These are phyloP conservation scores for Saxophila tyrrhenica DNA, from an alignment of 495 filamentous ascomycete species.

Conservation along the genomic window DNA sequence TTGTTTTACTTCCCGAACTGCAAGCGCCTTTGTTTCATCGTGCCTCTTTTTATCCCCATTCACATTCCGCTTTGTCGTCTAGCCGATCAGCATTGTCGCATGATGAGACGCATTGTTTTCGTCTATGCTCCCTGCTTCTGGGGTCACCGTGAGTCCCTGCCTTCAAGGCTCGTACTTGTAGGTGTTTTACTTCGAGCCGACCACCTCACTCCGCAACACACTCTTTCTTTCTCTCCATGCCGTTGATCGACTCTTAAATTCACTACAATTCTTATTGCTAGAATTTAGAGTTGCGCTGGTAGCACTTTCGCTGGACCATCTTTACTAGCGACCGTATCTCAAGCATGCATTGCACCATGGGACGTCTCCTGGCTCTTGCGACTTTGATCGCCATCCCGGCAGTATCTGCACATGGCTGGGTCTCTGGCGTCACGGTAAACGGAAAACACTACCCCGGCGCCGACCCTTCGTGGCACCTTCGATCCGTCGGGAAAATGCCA, in stretches of 20 bases:
- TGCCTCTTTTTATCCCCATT: background rate
- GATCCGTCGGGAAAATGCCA: background rate
- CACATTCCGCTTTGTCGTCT: background rate
- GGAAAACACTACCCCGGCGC: background rate
- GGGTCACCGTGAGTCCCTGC: background rate
- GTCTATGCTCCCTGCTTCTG: background rate
- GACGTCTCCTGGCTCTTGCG: background rate
- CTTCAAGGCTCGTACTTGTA: background rate
- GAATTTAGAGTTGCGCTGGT: background rate
- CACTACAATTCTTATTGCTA: background rate
- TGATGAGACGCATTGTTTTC: background rate
- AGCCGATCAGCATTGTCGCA: background rate
- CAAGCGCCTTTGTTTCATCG: background rate
- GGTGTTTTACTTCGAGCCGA: background rate
- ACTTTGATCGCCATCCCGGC: background rate
- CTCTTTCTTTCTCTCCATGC: background rate
- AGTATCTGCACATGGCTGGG: background rate
- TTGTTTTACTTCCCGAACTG: no score
- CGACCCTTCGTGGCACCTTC: background rate
- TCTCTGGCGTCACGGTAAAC: background rate
- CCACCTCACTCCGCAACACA: background rate
- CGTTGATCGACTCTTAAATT: background rate
- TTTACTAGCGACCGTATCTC: background rate
- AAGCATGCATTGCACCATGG: background rate
- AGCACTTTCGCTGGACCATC: background rate